Evolutionary conservation across 129 eudicot genomes (phyloP).

Genomic region (Pseudognaphalium luteoalbum): DNA sequence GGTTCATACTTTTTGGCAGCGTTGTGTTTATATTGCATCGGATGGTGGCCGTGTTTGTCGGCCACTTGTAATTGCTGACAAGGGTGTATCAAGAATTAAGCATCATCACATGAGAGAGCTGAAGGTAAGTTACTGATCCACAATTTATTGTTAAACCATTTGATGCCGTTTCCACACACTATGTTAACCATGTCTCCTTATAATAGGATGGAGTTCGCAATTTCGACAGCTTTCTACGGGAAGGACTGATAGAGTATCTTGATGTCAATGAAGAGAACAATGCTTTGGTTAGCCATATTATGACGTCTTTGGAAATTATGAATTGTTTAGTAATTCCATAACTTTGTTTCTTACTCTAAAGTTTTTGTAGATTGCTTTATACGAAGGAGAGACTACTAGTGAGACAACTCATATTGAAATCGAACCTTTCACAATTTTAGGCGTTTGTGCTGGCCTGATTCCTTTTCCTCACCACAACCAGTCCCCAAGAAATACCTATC

Average conservation of each 20-base stretch:
- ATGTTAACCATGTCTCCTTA: slow-evolving; percentile 4
- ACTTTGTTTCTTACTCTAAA: slow-evolving; percentile 17
- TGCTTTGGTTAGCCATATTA: slow-evolving; percentile 58
- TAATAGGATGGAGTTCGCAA: slow-evolving; percentile 81
- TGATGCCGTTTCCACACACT: background rate
- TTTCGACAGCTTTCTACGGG: slow-evolving; percentile 80
- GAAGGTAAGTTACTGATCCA: slow-evolving; percentile 42
- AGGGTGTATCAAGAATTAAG: slow-evolving; percentile 90
- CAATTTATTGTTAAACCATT: background rate
- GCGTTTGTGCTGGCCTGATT: slow-evolving; percentile 86
- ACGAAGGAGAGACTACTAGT: slow-evolving; percentile 70
- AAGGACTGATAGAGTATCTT: slow-evolving; percentile 93
- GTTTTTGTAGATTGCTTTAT: slow-evolving; percentile 64
- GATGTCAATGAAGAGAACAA: slow-evolving; percentile 99
- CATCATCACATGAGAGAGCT: slow-evolving; percentile 90
- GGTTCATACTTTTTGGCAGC: slow-evolving; percentile 49
- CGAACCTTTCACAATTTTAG: slow-evolving; percentile 91
- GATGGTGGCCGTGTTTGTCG: slow-evolving; percentile 99
- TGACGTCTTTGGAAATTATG: background rate
- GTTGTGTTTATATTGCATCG: slow-evolving; percentile 92
- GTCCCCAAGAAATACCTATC: slow-evolving; percentile 98
- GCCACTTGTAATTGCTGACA: slow-evolving; percentile 95
- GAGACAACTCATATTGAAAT: slow-evolving; percentile 95
- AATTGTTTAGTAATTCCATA: background rate
- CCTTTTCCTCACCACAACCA: slow-evolving; percentile 99